Conservation (phyloP, 768 basidiomycete species). For the Agaricus blazei region DNA sequence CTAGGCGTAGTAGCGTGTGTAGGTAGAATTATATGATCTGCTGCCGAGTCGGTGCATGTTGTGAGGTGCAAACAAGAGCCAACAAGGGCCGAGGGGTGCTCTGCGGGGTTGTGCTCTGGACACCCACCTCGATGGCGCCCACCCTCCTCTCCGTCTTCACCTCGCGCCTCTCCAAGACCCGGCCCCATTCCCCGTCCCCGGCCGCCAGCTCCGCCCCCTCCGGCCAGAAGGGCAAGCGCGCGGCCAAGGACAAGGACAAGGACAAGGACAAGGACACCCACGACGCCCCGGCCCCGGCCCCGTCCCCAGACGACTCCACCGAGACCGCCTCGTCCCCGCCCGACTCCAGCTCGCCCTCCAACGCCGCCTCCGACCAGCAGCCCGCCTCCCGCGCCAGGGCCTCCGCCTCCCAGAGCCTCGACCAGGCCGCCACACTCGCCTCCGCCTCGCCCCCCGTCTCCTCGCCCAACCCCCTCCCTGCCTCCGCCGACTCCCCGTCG, state of each 20-base stretch:
- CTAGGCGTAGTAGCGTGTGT: slow-evolving; percentile 30
- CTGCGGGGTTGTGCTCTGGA: slow-evolving; percentile 15
- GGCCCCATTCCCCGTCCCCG: slow-evolving; percentile 69
- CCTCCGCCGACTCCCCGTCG: slow-evolving; percentile 72
- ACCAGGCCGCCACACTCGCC: slow-evolving; percentile 32
- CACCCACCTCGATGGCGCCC: slow-evolving; percentile 51
- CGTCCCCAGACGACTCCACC: slow-evolving; percentile 33
- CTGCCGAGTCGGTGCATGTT: slow-evolving; percentile 9
- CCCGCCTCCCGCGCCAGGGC: slow-evolving; percentile 33
- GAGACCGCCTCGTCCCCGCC: slow-evolving; percentile 35
- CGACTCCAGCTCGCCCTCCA: slow-evolving; percentile 43
- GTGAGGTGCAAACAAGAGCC: slow-evolving; percentile 26
- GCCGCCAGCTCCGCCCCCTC: slow-evolving; percentile 51
- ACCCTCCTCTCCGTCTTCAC: slow-evolving; percentile 74
- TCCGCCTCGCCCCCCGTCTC: slow-evolving; percentile 33
- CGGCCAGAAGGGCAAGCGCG: slow-evolving; percentile 86
- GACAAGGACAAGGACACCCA: slow-evolving; percentile 59
- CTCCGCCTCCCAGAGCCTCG: slow-evolving; percentile 19
- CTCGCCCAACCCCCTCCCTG: slow-evolving; percentile 36
- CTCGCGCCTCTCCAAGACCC: slow-evolving; percentile 64
- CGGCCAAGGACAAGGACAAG: slow-evolving; percentile 64
- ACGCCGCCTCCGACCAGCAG: slow-evolving; percentile 40
- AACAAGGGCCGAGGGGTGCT: slow-evolving; percentile 23
- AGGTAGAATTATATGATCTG: slow-evolving; percentile 9
- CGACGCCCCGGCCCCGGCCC: slow-evolving; percentile 34